A percentile compares a stretch with the other conserved stretches of the same genome.
Conservation (phyloP, 441 rosid species). For the Aleurites moluccanus region DNA sequence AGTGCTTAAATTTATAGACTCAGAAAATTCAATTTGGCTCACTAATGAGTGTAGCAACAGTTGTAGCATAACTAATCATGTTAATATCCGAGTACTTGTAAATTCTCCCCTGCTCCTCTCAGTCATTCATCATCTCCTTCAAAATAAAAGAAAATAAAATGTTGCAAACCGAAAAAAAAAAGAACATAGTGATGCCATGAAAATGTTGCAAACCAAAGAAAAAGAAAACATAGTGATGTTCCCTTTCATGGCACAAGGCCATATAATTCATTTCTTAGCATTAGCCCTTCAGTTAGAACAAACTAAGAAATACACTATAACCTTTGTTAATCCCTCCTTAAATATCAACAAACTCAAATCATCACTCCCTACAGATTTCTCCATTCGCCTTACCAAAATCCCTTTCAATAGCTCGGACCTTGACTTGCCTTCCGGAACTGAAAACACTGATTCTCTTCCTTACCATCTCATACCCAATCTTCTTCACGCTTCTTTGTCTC, state of each 20-base stretch:
- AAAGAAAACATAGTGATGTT: background rate
- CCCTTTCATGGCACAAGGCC: constrained; percentile 90
- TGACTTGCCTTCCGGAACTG: constrained; percentile 47
- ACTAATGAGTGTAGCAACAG: no score
- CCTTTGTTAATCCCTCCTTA: constrained; percentile 54
- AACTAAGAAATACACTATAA: constrained; percentile 31
- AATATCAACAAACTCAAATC: constrained; percentile 51
- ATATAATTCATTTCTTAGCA: constrained; percentile 67
- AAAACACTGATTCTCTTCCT: constrained; percentile 53
- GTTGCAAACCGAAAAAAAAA: no score
- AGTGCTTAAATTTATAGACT: no score
- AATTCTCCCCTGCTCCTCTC: no score
- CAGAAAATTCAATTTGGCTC: no score
- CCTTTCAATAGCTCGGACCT: constrained; percentile 51
- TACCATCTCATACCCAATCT: constrained; percentile 34
- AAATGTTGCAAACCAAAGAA: no score
- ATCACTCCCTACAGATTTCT: constrained; percentile 38
- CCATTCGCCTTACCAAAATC: constrained; percentile 48
- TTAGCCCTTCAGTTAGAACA: constrained; percentile 56
- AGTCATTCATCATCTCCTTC: no score
- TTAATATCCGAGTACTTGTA: no score
- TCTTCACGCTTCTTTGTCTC: constrained; percentile 18
- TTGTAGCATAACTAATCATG: no score
- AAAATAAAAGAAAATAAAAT: no score
- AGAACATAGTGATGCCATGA: no score